phyloP scores from a whole-genome alignment of 345 rosid genomes.

The Anacardium occidentale region DNA sequence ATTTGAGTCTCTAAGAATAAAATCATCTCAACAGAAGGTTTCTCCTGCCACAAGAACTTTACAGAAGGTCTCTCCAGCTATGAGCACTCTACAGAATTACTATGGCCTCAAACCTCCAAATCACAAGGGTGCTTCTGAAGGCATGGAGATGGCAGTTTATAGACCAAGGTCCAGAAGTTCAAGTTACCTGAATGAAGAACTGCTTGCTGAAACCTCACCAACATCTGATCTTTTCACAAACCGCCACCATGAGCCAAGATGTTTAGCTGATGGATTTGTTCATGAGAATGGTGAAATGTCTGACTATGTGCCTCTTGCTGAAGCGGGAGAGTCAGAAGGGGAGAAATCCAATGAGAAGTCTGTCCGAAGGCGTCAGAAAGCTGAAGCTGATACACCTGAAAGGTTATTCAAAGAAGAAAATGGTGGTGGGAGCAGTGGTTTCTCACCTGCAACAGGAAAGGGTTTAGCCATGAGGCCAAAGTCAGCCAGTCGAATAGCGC shows the following conservation, averaged over 20 bases:
- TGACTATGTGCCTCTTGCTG: slow-evolving; percentile 33
- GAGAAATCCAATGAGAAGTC: slow-evolving; percentile 43
- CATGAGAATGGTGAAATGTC: slow-evolving; percentile 25
- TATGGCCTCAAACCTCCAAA: slow-evolving; percentile 42
- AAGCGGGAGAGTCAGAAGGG: slow-evolving; percentile 38
- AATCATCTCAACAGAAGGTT: slow-evolving; percentile 32
- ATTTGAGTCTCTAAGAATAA: slow-evolving; percentile 38
- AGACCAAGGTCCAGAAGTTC: slow-evolving; percentile 29
- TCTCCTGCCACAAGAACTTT: slow-evolving; percentile 50
- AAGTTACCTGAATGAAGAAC: slow-evolving; percentile 20
- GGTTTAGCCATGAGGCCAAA: slow-evolving; percentile 56
- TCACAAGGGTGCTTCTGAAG: slow-evolving; percentile 29
- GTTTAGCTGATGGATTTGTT: slow-evolving; percentile 22
- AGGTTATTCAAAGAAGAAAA: slow-evolving; percentile 54
- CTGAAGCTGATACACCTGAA: slow-evolving; percentile 49
- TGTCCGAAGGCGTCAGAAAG: slow-evolving; percentile 54
- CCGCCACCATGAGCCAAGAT: slow-evolving; percentile 20
- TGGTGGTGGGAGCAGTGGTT: slow-evolving; percentile 36
- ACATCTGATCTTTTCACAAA: slow-evolving; percentile 17
- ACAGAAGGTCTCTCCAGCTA: slow-evolving; percentile 50
- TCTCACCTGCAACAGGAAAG: slow-evolving; percentile 45
- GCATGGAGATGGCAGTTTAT: slow-evolving; percentile 55
- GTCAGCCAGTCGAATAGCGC: slow-evolving; percentile 42
- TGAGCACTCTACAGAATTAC: slow-evolving; percentile 51
- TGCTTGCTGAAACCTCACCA: slow-evolving; percentile 31